phyloP scores from a whole-genome alignment of 1,284 basidiomycete genomes.

The Austroboletus niveus region DNA sequence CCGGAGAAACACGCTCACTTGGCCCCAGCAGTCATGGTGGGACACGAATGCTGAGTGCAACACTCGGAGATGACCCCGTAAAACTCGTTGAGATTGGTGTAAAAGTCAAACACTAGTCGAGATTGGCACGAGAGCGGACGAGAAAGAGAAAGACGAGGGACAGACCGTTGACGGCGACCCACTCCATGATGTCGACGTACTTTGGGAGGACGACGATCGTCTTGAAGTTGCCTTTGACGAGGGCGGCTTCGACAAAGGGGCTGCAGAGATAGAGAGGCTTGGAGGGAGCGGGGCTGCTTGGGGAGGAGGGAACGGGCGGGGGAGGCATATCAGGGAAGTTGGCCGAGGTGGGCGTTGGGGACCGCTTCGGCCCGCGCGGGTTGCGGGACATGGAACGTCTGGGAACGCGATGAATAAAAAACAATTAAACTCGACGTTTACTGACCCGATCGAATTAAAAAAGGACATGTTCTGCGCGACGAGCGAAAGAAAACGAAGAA shows the following conservation, averaged over 20 bases:
- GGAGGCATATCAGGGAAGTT: conserved; percentile 49
- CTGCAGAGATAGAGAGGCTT: conserved; percentile 90
- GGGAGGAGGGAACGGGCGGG: conserved; percentile 43
- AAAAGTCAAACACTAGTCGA: conserved; percentile 85
- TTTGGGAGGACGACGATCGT: conserved; percentile 98
- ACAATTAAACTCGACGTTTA: conserved; percentile 1
- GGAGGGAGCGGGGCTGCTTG: conserved; percentile 33
- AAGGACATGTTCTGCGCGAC: conserved; percentile 58
- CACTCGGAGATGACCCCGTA: conserved; percentile 95
- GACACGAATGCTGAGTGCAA: conserved; percentile 87
- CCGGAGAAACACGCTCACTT: conserved; percentile 53
- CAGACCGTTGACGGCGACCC: conserved; percentile 95
- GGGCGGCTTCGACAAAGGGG: conserved; percentile 93
- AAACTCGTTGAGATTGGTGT: conserved; percentile 96
- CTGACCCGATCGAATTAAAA: conserved; percentile 75
- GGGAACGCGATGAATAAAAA: conserved; percentile 2
- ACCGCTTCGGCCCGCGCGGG: conserved; percentile 61
- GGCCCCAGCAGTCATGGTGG: conserved; percentile 91
- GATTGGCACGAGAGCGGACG: background rate
- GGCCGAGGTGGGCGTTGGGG: conserved; percentile 68
- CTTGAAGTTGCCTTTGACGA: conserved; percentile 98
- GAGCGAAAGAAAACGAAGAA: conserved; percentile 9
- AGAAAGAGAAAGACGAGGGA: background rate
- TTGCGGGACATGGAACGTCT: conserved; percentile 72
- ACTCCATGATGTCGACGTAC: conserved; percentile 97